Base-by-base conservation (phyloP, 208 protist genomes). In the Leishmania tarentolae region DNA sequence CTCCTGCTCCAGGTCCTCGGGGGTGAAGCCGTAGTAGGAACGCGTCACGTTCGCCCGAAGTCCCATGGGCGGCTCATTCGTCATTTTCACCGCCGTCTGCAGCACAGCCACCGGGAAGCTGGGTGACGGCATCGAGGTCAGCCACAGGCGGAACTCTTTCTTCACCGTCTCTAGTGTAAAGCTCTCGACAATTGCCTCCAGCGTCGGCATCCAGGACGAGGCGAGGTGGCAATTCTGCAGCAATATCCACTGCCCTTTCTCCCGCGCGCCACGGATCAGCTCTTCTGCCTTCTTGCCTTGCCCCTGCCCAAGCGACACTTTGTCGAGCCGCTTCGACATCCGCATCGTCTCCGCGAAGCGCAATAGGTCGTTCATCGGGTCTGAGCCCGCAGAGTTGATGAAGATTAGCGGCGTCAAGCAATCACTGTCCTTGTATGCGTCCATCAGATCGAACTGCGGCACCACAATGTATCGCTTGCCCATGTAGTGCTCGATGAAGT, bases 41-140 rank as follows among this genome's bases (percentile, higher is more conserved):
- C 98, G 90, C 28, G 96, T 94, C 71, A 99, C 88, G 86, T 99
- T 99, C 6, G 98, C 93, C 59, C 98, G 95, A 57, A 99, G 87
- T 19, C 98, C 98, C 91, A 98, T 98, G 42, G 99, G 99, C n/a
- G 99, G 99, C 90, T 99, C 99, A 86, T 99, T 99, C 37, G 99
- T 99, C 96, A 99, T 99, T 92, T 99, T 99, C 75, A 99, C 94
- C 35, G 97, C 90, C 68, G 97, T 98, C 86, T 99, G 98, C 86
- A 99, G 88, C 81, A 99, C 98, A 11, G 97, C 86, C 31, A 99
- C 98, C n/a, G 99, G 99, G 92, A 99, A 99, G 21, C 86, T 90
- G 35, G 87, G 66, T 28, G 95, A 97, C 19, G 99, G 99, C 97
- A 99, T 99, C 31, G 97, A 98, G 24, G 99, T 99, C 21, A 99